Evolutionary conservation across 352 stramenopile species (phyloP).

Genomic region (Peronosclerospora sorghi): DNA sequence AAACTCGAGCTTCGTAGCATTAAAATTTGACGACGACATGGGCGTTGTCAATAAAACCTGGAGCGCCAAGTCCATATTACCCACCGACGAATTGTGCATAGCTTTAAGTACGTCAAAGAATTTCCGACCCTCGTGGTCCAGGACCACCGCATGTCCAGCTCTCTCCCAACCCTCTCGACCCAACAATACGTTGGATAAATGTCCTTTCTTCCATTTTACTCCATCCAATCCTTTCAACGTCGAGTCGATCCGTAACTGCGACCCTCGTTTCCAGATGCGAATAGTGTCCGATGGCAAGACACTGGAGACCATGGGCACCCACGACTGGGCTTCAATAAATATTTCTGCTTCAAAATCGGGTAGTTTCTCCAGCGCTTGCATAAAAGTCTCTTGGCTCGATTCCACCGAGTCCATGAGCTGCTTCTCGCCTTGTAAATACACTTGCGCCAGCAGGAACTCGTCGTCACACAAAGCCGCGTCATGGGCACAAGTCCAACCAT

Average conservation of each 20-base stretch:
- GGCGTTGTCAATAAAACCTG: slow-evolving; percentile 64
- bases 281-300: slow-evolving; percentile 69
- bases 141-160: slow-evolving; percentile 37
- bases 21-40: slow-evolving; percentile 47
- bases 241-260: slow-evolving; percentile 56
- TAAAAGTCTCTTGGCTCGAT: slow-evolving; percentile 40
- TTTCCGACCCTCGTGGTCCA: slow-evolving; percentile 45
- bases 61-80: slow-evolving; percentile 62
- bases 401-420: slow-evolving; percentile 43
- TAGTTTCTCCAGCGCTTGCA: slow-evolving; percentile 47
- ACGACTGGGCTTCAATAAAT: slow-evolving; percentile 68
- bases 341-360: slow-evolving; percentile 77
- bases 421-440: slow-evolving; percentile 53
- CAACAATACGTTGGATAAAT: slow-evolving; percentile 63
- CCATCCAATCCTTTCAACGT: slow-evolving; percentile 66
- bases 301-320: slow-evolving; percentile 70
- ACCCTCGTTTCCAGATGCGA: slow-evolving; percentile 56
- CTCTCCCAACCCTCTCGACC: slow-evolving; percentile 16
- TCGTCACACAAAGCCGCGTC: slow-evolving; percentile 66
- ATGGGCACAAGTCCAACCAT: slow-evolving; percentile 70
- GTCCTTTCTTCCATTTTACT: slow-evolving; percentile 62
- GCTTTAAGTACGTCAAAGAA: slow-evolving; percentile 61
- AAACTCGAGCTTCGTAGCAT: slow-evolving; percentile 46
- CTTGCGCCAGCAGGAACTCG: slow-evolving; percentile 55
- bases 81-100: slow-evolving; percentile 38